Evolutionary conservation across 2,329 filamentous ascomycete species (phyloP), one percentile per base, ranked within the genome.

Genomic region (Pseudogymnoascus sp.): DNA sequence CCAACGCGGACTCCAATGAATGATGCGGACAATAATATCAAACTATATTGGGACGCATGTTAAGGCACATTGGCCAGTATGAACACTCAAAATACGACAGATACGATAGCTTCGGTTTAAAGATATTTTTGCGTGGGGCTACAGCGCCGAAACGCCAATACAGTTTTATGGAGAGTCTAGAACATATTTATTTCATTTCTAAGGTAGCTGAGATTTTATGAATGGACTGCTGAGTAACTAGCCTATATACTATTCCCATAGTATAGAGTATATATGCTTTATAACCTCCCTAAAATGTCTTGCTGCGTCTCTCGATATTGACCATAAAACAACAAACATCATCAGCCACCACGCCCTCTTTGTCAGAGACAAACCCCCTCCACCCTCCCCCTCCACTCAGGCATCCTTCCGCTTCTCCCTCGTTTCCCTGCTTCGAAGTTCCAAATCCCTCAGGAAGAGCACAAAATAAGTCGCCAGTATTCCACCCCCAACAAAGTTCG

Each of bases 401-500:
- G 11, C 46, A 10, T 23, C 9, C n/a, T 37, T 53, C 23, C 19
- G 37, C 38, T 61, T 56, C n/a, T 37, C 29, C 40, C 21, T 56
- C 40, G 60, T 17, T 35, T 56, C 60, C 50, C 37, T 37, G 23
- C 61, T 38, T 33, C 56, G 23, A 31, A 53, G 46, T 11, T 53
- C 46, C 26, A 65, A 46, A 40, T 65, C 64, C 37, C 64, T 42
- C 29, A 37, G 35, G 42, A 65, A 60, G 11, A 65, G 53, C 17
- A 65, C 15, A 9, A 40, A 31, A 42, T 63, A 62, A 46, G 33
- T 44, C n/a, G 15, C 31, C n/a, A 62, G 19, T 23, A 62, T 23
- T 15, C 26, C 37, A 5, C 42, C 11, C 2, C 40, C 38, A 42
- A 53, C 11, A 23, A 31, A 21, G 35, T 62, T 50, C 4, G 60